Percentiles rank a stretch among this genome's conserved stretches.
These are phyloP conservation scores for Mucor velutinosus DNA, from an alignment of 371 early-diverging fungal species.

Conservation along the genomic window DNA sequence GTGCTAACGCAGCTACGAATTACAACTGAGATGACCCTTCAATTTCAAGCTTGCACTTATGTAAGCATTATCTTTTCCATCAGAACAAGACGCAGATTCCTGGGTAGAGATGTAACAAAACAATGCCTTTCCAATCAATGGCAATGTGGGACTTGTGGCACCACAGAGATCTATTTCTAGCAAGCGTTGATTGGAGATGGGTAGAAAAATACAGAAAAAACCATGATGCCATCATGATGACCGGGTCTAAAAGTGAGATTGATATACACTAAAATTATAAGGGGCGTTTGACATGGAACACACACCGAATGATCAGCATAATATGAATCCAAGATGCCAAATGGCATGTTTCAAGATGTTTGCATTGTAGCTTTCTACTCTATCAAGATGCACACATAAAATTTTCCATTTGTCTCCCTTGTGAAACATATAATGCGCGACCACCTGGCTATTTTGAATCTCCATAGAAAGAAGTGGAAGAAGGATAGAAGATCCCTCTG, in stretches of 20 bases:
- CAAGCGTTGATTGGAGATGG: not conserved
- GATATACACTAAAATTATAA: too few relatives aligned
- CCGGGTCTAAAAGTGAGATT: not conserved
- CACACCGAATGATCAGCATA: not conserved
- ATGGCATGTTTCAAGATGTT: too few relatives aligned
- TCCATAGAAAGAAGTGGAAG: not conserved
- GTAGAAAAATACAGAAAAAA: not conserved
- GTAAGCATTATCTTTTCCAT: not conserved
- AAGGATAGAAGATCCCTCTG: not conserved
- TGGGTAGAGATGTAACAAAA: not conserved
- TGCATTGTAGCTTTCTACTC: not conserved
- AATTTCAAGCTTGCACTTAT: not conserved
- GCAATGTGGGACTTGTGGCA: not conserved
- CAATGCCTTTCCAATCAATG: not conserved
- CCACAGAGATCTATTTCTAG: not conserved
- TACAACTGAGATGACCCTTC: not conserved
- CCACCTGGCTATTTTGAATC: not conserved
- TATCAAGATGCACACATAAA: not conserved
- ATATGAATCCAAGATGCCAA: not conserved
- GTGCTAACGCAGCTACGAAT: too few relatives aligned
- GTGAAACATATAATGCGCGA: slow-evolving; percentile 1
- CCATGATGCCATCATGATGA: not conserved
- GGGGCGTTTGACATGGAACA: not conserved
- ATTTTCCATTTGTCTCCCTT: not conserved
- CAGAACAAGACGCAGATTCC: not conserved